Evolutionary conservation across 2,329 filamentous ascomycete genomes (phyloP).

Genomic region (Ambrosiella cleistominuta): DNA sequence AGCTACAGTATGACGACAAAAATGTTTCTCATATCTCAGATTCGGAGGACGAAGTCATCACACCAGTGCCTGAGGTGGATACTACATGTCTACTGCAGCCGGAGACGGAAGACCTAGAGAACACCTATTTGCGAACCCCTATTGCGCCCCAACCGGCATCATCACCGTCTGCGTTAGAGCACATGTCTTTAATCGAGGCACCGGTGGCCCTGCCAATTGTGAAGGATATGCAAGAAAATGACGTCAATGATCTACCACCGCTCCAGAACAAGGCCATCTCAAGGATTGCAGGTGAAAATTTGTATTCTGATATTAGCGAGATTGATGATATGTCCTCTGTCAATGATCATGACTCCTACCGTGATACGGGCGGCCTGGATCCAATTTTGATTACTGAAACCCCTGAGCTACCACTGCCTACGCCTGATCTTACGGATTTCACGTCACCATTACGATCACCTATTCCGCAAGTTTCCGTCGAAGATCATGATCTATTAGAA

Average conservation of each 20-base stretch:
- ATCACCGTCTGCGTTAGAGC: neutral
- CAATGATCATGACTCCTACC: neutral
- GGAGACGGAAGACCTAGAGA: neutral
- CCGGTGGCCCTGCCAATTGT: neutral
- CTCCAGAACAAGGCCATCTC: neutral
- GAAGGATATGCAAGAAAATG: neutral
- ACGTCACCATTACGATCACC: neutral
- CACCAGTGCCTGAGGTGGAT: neutral
- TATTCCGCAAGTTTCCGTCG: neutral
- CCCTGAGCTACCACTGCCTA: slow-evolving; percentile 1
- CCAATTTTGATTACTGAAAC: neutral
- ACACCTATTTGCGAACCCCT: neutral
- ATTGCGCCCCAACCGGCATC: neutral
- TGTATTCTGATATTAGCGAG: slow-evolving; percentile 1
- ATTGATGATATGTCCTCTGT: slow-evolving; percentile 1
- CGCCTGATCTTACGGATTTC: neutral
- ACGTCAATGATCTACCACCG: neutral
- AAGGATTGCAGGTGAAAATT: neutral
- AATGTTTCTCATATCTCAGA: neutral
- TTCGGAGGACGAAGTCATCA: neutral
- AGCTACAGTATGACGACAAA: neutral
- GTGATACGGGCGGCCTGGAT: neutral
- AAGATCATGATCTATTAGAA: neutral
- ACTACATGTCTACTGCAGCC: neutral
- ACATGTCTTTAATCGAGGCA: neutral